Base-by-base conservation (phyloP, 176 grass and related monocot genomes). In the Carex littledalei region DNA sequence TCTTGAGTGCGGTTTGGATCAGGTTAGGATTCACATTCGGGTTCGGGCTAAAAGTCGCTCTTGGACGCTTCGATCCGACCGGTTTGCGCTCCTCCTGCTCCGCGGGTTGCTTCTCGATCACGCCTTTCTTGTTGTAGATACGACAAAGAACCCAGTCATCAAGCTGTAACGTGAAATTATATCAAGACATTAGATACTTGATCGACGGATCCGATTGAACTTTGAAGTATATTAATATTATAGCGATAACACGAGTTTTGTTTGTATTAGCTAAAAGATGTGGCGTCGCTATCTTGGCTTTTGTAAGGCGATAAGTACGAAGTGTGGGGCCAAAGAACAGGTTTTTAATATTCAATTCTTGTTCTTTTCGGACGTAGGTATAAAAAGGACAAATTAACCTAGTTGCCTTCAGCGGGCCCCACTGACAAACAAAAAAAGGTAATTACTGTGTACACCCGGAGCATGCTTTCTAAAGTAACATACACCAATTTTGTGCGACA, bases 71-170 rank as follows among this genome's bases (percentile, higher is more conserved):
- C 5, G 87, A 86, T 11, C 21, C 86, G 35, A 29, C 1, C 15
- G 76, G 64, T 57, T 59, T 71, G 26, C 86, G 62, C 41, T 83
- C 81, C n/a, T 63, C 39, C 12, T 81, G 59, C 81, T 41, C 80
- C 31, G 75, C 43, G 49, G 94, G 82, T 82, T 97, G 82, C 63
- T 79, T 81, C 68, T 93, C 93, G 41, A 94, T 82, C 18, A 87
- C 80, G 20, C 91, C 89, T 79, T 98, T 98, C 91, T 98, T 98
- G 93, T 94, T 94, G 86, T 98, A 98, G 82, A 98, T 94, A 50
- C 95, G 95, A 85, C 93, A 98, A 2, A 98, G 80, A 29, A 94
- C 95, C 93, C 95, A 98, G 59, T 98, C 95, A 50, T 98, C 95
- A 80, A 98, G 77, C 93, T 94, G 88, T 82, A 83, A 34, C 68